A percentile compares a stretch with the other conserved stretches of the same genome.
Evolutionary conservation across 2,329 filamentous ascomycete genomes (phyloP).

Genomic region (Cercospora nicotianae): DNA sequence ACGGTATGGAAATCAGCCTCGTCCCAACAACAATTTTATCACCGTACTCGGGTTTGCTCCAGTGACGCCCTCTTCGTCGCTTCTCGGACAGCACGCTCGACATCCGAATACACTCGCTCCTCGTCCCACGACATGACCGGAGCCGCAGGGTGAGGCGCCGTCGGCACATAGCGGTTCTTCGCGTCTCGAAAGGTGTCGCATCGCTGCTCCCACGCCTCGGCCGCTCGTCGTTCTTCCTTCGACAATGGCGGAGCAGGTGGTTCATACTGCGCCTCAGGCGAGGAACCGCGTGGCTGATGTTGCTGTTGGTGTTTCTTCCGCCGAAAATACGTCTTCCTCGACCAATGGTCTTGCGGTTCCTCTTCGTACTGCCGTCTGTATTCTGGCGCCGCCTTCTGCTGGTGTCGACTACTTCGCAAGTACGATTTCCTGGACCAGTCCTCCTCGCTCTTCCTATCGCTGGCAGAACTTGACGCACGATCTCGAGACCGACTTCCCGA

Average conservation of each 20-base stretch:
- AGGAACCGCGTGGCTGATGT: neutral
- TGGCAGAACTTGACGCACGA: neutral
- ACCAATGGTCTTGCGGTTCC: neutral
- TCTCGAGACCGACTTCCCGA: neutral
- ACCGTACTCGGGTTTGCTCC: neutral
- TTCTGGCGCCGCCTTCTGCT: neutral
- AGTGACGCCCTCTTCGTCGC: slow-evolving; percentile 25
- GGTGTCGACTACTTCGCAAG: neutral
- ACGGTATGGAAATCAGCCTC: neutral
- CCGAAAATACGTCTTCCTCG: slow-evolving; percentile 5
- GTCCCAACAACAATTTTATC: neutral
- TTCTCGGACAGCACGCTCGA: slow-evolving; percentile 47
- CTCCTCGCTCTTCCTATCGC: neutral
- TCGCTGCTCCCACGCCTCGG: neutral
- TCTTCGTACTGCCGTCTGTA: neutral
- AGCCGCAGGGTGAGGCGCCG: neutral
- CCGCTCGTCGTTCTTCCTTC: neutral
- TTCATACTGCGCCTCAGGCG: neutral
- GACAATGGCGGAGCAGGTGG: neutral
- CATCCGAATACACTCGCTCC: slow-evolving; percentile 31
- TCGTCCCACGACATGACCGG: neutral
- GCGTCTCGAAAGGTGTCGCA: slow-evolving; percentile 6
- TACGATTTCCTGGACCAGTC: slow-evolving; percentile 6
- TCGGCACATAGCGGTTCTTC: slow-evolving; percentile 4
- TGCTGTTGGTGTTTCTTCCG: neutral